Evolutionary conservation across 768 basidiomycete species (phyloP).

Genomic region (Strobilomyces confusus): DNA sequence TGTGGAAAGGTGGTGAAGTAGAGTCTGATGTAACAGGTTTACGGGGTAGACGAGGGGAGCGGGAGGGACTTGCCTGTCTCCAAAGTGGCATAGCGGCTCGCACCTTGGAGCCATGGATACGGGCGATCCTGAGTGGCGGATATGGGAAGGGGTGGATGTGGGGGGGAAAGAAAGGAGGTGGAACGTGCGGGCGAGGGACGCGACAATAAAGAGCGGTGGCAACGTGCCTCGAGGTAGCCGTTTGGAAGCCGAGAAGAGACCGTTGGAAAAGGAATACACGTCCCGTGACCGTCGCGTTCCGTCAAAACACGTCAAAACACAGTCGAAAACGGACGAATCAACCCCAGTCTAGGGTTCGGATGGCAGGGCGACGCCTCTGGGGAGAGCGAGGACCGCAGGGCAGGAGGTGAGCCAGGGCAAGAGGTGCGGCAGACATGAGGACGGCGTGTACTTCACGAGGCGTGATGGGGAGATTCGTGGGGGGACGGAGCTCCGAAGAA

Average conservation of each 20-base stretch:
- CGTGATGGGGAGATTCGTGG: background rate
- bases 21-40: no score
- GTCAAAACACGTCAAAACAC: slow-evolving; percentile 24
- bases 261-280: slow-evolving; percentile 30
- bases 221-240: slow-evolving; percentile 29
- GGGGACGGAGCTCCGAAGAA: background rate
- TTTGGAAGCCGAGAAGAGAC: slow-evolving; percentile 22
- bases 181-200: slow-evolving; percentile 12
- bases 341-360: slow-evolving; percentile 23
- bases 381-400: background rate
- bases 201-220: slow-evolving; percentile 23
- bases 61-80: slow-evolving; percentile 55
- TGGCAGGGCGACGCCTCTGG: background rate
- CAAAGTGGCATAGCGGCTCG: slow-evolving; percentile 77
- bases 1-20: no score
- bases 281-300: slow-evolving; percentile 37
- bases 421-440: slow-evolving; percentile 15
- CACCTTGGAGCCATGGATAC: slow-evolving; percentile 45
- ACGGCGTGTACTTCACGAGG: slow-evolving; percentile 23
- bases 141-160: background rate
- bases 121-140: slow-evolving; percentile 4
- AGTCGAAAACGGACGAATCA: slow-evolving; percentile 5
- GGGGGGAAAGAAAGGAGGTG: slow-evolving; percentile 1
- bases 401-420: slow-evolving; percentile 10
- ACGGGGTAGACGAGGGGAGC: slow-evolving; percentile 4